These are phyloP conservation scores for Russula sp. DNA, from an alignment of 768 basidiomycete species.

Conservation along the genomic window DNA sequence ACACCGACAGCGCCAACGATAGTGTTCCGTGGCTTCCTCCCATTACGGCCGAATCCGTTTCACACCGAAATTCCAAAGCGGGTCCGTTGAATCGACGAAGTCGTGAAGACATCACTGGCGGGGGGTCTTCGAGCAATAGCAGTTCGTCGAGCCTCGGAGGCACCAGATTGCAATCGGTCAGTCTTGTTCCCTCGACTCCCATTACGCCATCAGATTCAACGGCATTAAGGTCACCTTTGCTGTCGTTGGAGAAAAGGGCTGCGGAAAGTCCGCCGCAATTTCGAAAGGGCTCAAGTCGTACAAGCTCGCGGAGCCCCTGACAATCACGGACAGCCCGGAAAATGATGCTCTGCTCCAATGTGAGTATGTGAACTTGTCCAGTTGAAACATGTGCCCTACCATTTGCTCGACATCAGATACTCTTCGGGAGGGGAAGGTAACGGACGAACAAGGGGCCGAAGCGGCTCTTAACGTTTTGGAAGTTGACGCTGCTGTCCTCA, in stretches of 20 bases:
- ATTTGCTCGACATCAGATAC: slow-evolving; percentile 29
- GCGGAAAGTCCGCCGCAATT: slow-evolving; percentile 83
- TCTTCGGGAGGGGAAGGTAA: slow-evolving; percentile 34
- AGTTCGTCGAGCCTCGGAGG: background rate
- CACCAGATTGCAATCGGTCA: slow-evolving; percentile 3
- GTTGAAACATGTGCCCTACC: slow-evolving; percentile 24
- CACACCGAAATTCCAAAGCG: slow-evolving; percentile 1
- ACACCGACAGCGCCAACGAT: background rate
- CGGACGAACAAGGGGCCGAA: slow-evolving; percentile 16
- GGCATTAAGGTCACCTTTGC: slow-evolving; percentile 48
- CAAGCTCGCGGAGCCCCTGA: slow-evolving; percentile 33
- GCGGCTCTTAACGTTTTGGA: slow-evolving; percentile 28
- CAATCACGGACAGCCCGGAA: slow-evolving; percentile 20
- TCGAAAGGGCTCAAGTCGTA: slow-evolving; percentile 64
- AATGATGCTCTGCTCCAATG: slow-evolving; percentile 24
- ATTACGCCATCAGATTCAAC: slow-evolving; percentile 1
- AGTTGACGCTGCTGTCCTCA: slow-evolving; percentile 29
- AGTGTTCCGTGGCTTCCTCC: slow-evolving; percentile 1
- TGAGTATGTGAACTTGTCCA: slow-evolving; percentile 24
- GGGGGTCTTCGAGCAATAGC: background rate
- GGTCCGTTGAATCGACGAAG: background rate
- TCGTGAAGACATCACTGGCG: background rate
- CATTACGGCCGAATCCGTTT: background rate
- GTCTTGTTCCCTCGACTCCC: background rate
- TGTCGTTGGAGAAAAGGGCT: slow-evolving; percentile 69